phyloP scores from a whole-genome alignment of 352 stramenopile genomes.

The Phytophthora pini region DNA sequence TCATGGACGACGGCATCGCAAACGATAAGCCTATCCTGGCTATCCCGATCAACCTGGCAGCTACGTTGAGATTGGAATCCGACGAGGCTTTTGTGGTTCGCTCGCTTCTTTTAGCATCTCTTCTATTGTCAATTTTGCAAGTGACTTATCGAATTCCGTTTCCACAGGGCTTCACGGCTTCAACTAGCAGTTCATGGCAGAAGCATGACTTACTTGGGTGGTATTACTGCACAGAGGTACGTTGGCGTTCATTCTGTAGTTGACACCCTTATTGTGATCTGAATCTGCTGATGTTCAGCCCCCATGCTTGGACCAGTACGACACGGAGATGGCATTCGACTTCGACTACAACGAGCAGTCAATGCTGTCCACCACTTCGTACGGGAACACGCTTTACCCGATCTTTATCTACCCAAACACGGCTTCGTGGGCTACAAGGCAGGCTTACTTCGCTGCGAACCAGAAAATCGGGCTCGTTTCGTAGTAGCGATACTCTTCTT shows the following conservation, averaged over 20 bases:
- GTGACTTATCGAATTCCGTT: slow-evolving; percentile 1
- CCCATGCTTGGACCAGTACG: slow-evolving; percentile 74
- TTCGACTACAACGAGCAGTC: slow-evolving; percentile 88
- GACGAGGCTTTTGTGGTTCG: slow-evolving; percentile 83
- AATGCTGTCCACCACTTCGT: slow-evolving; percentile 62
- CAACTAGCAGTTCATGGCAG: slow-evolving; percentile 89
- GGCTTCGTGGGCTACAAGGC: slow-evolving; percentile 57
- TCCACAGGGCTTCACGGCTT: slow-evolving; percentile 86
- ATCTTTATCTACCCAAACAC: slow-evolving; percentile 84
- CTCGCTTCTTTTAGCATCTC: not conserved
- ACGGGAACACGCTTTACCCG: slow-evolving; percentile 61
- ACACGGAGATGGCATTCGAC: slow-evolving; percentile 67
- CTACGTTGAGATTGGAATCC: slow-evolving; percentile 74
- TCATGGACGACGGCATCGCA: slow-evolving; percentile 88
- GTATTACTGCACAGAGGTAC: slow-evolving; percentile 90
- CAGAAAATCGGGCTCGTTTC: slow-evolving; percentile 52
- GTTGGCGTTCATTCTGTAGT: not conserved
- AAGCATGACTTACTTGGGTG: slow-evolving; percentile 93
- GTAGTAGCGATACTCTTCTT: slow-evolving; percentile 6
- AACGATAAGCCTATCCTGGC: slow-evolving; percentile 78
- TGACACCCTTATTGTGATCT: slow-evolving; percentile 1
- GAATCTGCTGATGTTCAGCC: slow-evolving; percentile 39
- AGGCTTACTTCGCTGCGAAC: slow-evolving; percentile 60
- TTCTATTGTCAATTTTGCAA: not conserved
- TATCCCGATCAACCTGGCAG: slow-evolving; percentile 90